A percentile compares a stretch with the other conserved stretches of the same genome.
Evolutionary conservation across 208 protist species (phyloP).

Genomic region (Acanthamoeba polyphaga): DNA sequence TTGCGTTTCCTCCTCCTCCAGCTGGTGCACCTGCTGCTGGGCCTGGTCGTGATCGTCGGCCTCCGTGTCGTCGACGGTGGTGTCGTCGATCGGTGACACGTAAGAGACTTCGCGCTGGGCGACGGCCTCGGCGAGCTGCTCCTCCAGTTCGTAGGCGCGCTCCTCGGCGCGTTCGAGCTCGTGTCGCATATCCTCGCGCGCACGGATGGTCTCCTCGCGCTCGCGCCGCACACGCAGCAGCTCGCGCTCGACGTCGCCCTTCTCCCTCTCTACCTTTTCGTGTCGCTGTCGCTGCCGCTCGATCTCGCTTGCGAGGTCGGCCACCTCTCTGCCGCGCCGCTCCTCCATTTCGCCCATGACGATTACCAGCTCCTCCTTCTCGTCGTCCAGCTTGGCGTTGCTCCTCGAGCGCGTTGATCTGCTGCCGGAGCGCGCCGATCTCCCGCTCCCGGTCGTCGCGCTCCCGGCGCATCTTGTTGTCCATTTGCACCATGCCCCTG

Average conservation of each 20-base stretch:
- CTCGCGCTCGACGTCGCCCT: not conserved
- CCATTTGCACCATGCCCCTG: conserved; percentile 51
- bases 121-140: not conserved
- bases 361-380: conserved; percentile 57
- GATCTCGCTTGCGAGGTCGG: not conserved
- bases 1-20: not conserved
- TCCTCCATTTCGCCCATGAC: conserved; percentile 61
- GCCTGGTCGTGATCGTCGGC: not conserved
- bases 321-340: not conserved
- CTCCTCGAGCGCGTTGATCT: conserved; percentile 46
- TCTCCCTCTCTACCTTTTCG: not conserved
- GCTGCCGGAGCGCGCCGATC: not conserved
- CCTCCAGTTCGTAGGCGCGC: not conserved
- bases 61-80: not conserved
- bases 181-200: not conserved
- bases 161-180: not conserved
- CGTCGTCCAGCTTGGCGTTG: conserved; percentile 24
- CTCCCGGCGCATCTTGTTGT: conserved; percentile 48
- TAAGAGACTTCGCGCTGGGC: not conserved
- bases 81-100: not conserved
- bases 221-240: conserved; percentile 8
- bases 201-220: conserved; percentile 12
- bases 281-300: not conserved
- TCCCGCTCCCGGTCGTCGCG: conserved; percentile 29
- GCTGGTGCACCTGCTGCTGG: not conserved